Percentiles rank a stretch among this genome's conserved stretches.
These are phyloP conservation scores for Pseudocercospora fijiensis DNA, from an alignment of 2,329 filamentous ascomycete species.

Conservation along the genomic window DNA sequence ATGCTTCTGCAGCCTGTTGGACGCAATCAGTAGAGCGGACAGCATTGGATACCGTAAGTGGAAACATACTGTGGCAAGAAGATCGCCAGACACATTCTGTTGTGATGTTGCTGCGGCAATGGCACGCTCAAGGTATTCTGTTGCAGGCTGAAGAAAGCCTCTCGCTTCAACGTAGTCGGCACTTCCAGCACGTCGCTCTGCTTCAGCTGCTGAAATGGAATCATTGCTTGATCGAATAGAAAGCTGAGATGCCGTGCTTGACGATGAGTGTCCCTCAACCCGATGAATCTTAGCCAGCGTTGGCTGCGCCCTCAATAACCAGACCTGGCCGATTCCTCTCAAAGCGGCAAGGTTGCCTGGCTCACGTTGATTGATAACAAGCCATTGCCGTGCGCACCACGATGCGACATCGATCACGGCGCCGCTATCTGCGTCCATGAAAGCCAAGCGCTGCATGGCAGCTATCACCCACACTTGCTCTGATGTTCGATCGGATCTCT, in stretches of 20 bases:
- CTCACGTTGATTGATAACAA: constrained; percentile 47
- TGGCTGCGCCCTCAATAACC: constrained; percentile 54
- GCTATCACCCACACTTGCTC: constrained; percentile 47
- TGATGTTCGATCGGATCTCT: constrained; percentile 36
- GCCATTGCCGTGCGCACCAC: constrained; percentile 52
- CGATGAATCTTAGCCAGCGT: constrained; percentile 50
- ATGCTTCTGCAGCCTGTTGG: constrained; percentile 51
- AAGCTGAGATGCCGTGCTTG: constrained; percentile 38
- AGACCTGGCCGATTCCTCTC: constrained; percentile 52
- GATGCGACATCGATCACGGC: constrained; percentile 48
- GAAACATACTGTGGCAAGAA: constrained; percentile 47
- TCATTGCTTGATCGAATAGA: constrained; percentile 34
- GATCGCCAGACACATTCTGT: constrained; percentile 41
- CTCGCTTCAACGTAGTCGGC: constrained; percentile 55
- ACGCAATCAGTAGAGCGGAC: constrained; percentile 2
- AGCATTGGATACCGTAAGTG: not conserved
- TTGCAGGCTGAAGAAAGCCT: constrained; percentile 52
- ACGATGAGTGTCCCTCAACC: constrained; percentile 44
- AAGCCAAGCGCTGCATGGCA: constrained; percentile 52
- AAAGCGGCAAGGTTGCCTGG: constrained; percentile 47
- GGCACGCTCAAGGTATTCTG: constrained; percentile 52
- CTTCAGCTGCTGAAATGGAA: constrained; percentile 33
- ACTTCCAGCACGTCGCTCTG: constrained; percentile 41
- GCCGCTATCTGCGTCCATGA: constrained; percentile 50
- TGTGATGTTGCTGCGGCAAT: constrained; percentile 46